Evolutionary conservation across 768 basidiomycete genomes (phyloP).

Genomic region (Ramaria rubella): DNA sequence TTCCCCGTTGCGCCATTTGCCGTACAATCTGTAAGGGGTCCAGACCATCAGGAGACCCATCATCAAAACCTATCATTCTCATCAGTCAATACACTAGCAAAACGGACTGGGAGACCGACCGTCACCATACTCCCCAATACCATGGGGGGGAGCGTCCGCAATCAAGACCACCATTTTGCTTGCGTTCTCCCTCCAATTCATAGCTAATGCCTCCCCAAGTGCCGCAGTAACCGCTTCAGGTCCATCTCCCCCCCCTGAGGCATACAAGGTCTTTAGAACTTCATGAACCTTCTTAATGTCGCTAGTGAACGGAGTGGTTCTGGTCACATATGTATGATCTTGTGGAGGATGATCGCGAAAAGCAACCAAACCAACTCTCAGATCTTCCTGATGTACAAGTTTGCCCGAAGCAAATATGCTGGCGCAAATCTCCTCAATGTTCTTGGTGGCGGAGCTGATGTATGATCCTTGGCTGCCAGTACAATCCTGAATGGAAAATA

Average conservation of each 20-base stretch:
- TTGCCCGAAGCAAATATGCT: conserved; percentile 93
- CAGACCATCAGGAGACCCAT: conserved; percentile 89
- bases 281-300: conserved; percentile 83
- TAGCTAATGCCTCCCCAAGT: conserved; percentile 73
- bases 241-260: conserved; percentile 89
- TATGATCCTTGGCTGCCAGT: conserved; percentile 89
- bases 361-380: conserved; percentile 87
- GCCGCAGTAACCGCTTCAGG: conserved; percentile 97
- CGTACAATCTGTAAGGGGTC: conserved; percentile 86
- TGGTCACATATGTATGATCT: conserved; percentile 90
- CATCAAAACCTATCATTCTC: conserved; percentile 65
- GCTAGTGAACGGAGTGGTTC: conserved; percentile 91
- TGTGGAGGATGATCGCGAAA: conserved; percentile 98
- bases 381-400: conserved; percentile 79
- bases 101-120: conserved; percentile 41
- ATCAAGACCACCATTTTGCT: conserved; percentile 97
- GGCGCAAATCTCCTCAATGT: conserved; percentile 92
- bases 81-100: background rate
- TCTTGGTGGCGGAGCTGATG: conserved; percentile 90
- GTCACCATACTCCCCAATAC: conserved; percentile 95
- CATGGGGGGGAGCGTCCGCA: conserved; percentile 96
- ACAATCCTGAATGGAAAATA: conserved; percentile 58
- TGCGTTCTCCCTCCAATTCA: conserved; percentile 85
- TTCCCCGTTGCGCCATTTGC: conserved; percentile 85
- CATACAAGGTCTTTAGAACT: conserved; percentile 77